Evolutionary conservation across 1,284 basidiomycete genomes (phyloP).

Genomic region (Pisolithus thermaeus): DNA sequence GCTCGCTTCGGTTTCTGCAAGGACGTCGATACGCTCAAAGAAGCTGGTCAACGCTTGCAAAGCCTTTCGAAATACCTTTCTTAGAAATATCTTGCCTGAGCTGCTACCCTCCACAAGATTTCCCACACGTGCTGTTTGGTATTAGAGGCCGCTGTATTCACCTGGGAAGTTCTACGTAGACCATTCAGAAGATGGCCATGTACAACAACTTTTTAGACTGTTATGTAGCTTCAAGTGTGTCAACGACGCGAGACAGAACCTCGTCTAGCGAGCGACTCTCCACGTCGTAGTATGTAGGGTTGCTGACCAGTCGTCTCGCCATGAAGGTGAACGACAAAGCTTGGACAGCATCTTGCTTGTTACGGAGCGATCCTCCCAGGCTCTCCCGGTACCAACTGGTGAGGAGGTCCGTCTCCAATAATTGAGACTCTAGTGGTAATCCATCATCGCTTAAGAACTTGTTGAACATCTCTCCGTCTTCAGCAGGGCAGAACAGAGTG

Average conservation of each 20-base stretch:
- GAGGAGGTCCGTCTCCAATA: constrained; percentile 53
- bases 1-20: constrained; percentile 93
- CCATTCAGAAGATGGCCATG: no score
- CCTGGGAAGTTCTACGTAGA: no score
- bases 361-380: constrained; percentile 36
- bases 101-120: background rate
- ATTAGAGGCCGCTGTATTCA: no score
- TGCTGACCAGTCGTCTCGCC: constrained; percentile 62
- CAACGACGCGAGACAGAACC: constrained; percentile 67
- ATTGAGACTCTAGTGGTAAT: constrained; percentile 80
- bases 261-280: constrained; percentile 39
- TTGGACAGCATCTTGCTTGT: constrained; percentile 72
- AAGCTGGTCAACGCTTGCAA: constrained; percentile 74
- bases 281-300: constrained; percentile 84
- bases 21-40: constrained; percentile 75
- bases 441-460: constrained; percentile 85
- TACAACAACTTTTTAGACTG: background rate
- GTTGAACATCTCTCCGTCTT: constrained; percentile 72
- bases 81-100: constrained; percentile 8
- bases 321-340: constrained; percentile 81
- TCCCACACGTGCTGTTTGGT: background rate
- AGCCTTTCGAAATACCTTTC: constrained; percentile 64
- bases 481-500: constrained; percentile 83
- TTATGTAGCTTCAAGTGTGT: constrained; percentile 37
- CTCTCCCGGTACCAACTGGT: constrained; percentile 47